Percentiles rank a stretch among this genome's conserved stretches.
phyloP scores from a whole-genome alignment of 1,284 basidiomycete species.

The Gomphus bonarii region DNA sequence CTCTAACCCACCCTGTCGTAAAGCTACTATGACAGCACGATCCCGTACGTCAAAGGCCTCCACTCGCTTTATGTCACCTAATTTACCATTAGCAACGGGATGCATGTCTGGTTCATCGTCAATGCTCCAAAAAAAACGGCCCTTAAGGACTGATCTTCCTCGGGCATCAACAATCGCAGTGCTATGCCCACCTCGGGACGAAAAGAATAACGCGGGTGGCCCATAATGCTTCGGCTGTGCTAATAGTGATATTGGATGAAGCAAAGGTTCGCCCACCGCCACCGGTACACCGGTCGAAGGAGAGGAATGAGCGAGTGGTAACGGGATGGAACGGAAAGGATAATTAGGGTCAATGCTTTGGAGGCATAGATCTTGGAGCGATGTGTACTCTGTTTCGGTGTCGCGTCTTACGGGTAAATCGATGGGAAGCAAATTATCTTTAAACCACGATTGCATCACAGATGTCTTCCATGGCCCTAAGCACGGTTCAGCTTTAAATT shows the following conservation, averaged over 20 bases:
- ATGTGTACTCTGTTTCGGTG: slow-evolving; percentile 53
- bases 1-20: slow-evolving; percentile 74
- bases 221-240: slow-evolving; percentile 73
- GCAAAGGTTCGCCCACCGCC: slow-evolving; percentile 37
- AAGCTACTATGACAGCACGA: slow-evolving; percentile 65
- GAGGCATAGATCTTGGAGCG: slow-evolving; percentile 61
- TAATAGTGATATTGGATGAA: slow-evolving; percentile 71
- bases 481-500: background rate
- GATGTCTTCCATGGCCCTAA: slow-evolving; percentile 74
- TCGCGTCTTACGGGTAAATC: slow-evolving; percentile 71
- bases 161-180: slow-evolving; percentile 77
- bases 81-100: slow-evolving; percentile 27
- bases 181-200: slow-evolving; percentile 74
- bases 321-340: slow-evolving; percentile 52
- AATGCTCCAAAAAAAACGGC: slow-evolving; percentile 64
- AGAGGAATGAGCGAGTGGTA: slow-evolving; percentile 20
- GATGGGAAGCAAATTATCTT: slow-evolving; percentile 66
- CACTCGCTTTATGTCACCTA: slow-evolving; percentile 70
- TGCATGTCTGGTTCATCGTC: slow-evolving; percentile 42
- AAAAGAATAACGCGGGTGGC: slow-evolving; percentile 78
- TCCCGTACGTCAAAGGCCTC: slow-evolving; percentile 68
- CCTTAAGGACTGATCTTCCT: slow-evolving; percentile 71
- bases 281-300: background rate
- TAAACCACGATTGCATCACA: slow-evolving; percentile 81
- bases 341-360: slow-evolving; percentile 68